Conservation (phyloP, 805 yeast genomes). For the Saccharomycopsis sp. region DNA sequence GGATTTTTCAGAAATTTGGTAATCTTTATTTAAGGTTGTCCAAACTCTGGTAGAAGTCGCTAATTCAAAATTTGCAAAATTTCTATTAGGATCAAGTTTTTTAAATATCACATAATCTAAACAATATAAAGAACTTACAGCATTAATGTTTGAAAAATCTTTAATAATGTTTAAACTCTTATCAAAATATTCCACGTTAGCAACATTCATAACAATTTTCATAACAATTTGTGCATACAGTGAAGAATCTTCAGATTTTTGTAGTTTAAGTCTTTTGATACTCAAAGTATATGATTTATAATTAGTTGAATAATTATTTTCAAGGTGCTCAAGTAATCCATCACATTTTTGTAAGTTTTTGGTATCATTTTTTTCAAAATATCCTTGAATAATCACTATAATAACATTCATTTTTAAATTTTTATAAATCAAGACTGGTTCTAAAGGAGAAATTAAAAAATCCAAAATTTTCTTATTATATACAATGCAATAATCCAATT, state of each 20-base stretch:
- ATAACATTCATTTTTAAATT: too few relatives aligned
- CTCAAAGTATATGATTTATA: not conserved
- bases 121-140: not conserved
- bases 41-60: not conserved
- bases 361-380: too few relatives aligned
- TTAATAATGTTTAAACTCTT: not conserved
- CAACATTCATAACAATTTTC: not conserved
- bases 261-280: not conserved
- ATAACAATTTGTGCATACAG: not conserved
- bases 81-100: not conserved
- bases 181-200: not conserved
- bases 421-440: too few relatives aligned
- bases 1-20: not conserved
- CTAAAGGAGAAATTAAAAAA: too few relatives aligned
- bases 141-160: constrained; percentile 1
- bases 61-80: not conserved
- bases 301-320: too few relatives aligned
- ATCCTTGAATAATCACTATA: too few relatives aligned
- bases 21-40: not conserved
- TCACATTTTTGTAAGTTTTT: too few relatives aligned
- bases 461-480: too few relatives aligned
- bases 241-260: not conserved
- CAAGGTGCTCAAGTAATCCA: too few relatives aligned
- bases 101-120: not conserved
- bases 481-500: too few relatives aligned